phyloP scores from a whole-genome alignment of 78 protist species.

The Cavenderia fasciculata region DNA sequence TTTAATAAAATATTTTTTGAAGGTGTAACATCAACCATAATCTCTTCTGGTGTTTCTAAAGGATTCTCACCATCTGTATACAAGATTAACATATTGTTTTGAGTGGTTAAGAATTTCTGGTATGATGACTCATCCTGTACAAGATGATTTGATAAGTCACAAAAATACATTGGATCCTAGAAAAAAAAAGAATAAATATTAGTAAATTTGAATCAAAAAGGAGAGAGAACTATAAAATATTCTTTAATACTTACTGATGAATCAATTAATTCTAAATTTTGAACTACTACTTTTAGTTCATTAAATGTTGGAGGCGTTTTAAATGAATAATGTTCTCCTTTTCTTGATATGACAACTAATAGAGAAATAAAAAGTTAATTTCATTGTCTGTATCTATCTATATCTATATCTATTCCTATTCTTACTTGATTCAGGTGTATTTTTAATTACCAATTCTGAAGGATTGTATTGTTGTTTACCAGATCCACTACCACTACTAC shows the following conservation, averaged over 20 bases:
- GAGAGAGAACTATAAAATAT: neutral
- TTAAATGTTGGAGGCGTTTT: slow-evolving; percentile 25
- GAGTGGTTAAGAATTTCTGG: slow-evolving; percentile 11
- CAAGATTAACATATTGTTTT: neutral
- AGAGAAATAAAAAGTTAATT: neutral
- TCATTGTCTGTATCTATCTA: too few relatives aligned
- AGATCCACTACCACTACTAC: neutral
- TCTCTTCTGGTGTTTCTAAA: slow-evolving; percentile 40
- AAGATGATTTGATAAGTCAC: slow-evolving; percentile 13
- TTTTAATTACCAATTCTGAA: neutral
- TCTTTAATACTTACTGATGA: neutral
- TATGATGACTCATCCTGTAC: slow-evolving; percentile 25
- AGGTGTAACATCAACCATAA: slow-evolving; percentile 75
- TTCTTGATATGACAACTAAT: slow-evolving; percentile 53
- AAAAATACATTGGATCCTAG: neutral
- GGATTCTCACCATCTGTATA: slow-evolving; percentile 25
- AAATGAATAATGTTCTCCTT: slow-evolving; percentile 4
- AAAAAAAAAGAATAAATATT: too few relatives aligned
- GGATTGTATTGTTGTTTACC: neutral
- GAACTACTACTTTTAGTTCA: neutral
- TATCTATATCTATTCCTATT: neutral
- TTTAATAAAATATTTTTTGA: slow-evolving; percentile 74
- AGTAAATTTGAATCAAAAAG: too few relatives aligned
- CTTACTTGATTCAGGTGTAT: slow-evolving; percentile 7
- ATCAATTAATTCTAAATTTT: neutral